These are phyloP conservation scores for Hypholoma fasciculare DNA, from an alignment of 768 basidiomycete species.

Conservation along the genomic window DNA sequence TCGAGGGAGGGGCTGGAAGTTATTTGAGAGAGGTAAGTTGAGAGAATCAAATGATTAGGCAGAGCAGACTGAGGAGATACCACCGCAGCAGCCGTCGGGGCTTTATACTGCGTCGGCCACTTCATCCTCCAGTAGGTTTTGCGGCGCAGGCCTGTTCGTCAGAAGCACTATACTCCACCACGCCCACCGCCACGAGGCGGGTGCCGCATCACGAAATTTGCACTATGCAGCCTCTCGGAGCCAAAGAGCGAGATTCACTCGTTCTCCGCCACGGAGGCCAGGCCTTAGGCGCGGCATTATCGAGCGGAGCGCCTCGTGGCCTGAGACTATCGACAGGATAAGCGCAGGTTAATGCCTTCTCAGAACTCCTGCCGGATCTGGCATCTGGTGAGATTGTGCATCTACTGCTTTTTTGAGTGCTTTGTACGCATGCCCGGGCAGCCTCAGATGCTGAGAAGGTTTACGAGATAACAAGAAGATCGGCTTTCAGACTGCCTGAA, in stretches of 20 bases:
- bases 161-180: slow-evolving; percentile 4
- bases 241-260: slow-evolving; percentile 14
- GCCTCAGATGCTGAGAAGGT: neutral
- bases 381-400: neutral
- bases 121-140: neutral
- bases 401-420: neutral
- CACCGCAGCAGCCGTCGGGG: neutral
- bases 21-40: neutral
- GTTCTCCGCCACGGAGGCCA: neutral
- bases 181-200: slow-evolving; percentile 12
- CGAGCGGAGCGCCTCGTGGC: slow-evolving; percentile 1
- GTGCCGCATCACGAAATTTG: slow-evolving; percentile 17
- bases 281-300: slow-evolving; percentile 7
- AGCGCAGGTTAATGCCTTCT: neutral
- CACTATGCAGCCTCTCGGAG: slow-evolving; percentile 6
- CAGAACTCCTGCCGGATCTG: neutral
- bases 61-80: slow-evolving; percentile 1
- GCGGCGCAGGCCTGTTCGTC: slow-evolving; percentile 1
- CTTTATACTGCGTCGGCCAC: slow-evolving; percentile 15
- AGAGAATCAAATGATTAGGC: slow-evolving; percentile 3
- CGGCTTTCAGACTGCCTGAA: no score
- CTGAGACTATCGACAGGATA: neutral
- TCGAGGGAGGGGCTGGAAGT: neutral
- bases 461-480: no score
- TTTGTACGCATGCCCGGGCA: neutral